Percentiles rank a stretch among this genome's conserved stretches.
Evolutionary conservation across 148 eudicot species (phyloP).

Genomic region (Vaccinium vitisidaea): DNA sequence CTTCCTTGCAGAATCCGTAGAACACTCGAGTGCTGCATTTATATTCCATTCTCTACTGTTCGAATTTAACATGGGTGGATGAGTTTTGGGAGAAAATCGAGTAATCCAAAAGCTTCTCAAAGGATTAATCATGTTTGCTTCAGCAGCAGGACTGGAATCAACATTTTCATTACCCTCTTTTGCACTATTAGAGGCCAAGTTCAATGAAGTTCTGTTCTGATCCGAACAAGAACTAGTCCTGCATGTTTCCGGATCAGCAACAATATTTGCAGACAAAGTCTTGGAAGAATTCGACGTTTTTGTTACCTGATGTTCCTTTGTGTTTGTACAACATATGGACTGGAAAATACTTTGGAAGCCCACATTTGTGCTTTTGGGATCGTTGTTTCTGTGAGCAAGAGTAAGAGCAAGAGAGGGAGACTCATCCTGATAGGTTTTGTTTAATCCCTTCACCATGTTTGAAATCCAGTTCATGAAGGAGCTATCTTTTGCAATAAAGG

Average conservation of each 20-base stretch:
- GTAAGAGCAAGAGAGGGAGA: conserved; percentile 33
- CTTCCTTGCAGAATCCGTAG: conserved; percentile 3
- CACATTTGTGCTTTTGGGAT: conserved; percentile 17
- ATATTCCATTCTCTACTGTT: not conserved
- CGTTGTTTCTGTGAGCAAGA: conserved; percentile 16
- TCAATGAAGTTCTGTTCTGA: not conserved
- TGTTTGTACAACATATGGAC: conserved; percentile 36
- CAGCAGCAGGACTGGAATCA: conserved; percentile 11
- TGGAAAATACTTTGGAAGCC: conserved; percentile 55
- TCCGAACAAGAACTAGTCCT: not conserved
- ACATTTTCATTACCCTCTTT: conserved; percentile 14
- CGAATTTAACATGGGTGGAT: conserved; percentile 10
- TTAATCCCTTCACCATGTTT: conserved; percentile 56
- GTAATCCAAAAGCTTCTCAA: conserved; percentile 48
- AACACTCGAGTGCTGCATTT: conserved; percentile 6
- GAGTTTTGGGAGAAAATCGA: conserved; percentile 35
- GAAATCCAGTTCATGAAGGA: conserved; percentile 78
- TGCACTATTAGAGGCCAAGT: not conserved
- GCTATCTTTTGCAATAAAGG: conserved; percentile 32
- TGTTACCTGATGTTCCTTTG: conserved; percentile 13
- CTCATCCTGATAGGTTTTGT: conserved; percentile 27
- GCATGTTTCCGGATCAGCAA: not conserved
- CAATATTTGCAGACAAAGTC: not conserved
- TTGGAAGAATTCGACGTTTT: not conserved
- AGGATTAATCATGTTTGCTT: conserved; percentile 15